phyloP scores from a whole-genome alignment of 2,329 filamentous ascomycete species.

The Cyphellophora attinorum region DNA sequence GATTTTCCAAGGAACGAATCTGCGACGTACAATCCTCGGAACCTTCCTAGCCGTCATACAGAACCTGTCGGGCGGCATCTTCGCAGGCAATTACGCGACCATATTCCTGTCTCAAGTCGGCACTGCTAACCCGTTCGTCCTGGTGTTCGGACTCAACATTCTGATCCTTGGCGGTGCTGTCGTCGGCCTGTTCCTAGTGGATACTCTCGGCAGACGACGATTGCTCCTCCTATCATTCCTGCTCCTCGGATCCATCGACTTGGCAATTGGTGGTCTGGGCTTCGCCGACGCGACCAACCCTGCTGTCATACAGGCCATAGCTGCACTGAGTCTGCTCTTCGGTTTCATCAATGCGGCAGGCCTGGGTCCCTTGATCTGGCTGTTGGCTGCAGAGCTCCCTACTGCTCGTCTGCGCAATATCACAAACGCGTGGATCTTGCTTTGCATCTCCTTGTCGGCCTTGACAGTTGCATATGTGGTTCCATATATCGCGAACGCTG shows the following conservation, averaged over 20 bases:
- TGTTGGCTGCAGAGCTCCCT: no score
- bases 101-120: conserved; percentile 2
- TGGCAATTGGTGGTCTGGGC: conserved; percentile 2
- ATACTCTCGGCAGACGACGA: background rate
- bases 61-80: background rate
- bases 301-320: conserved; percentile 1
- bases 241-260: conserved; percentile 1
- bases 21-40: conserved; percentile 1
- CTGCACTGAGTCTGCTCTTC: conserved; percentile 1
- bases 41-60: background rate
- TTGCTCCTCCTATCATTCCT: background rate
- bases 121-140: background rate
- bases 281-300: conserved; percentile 1
- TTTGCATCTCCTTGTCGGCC: no score
- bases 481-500: no score
- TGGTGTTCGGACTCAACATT: conserved; percentile 1
- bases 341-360: no score
- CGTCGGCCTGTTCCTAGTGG: background rate
- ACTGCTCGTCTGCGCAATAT: no score
- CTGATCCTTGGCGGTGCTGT: background rate
- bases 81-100: background rate
- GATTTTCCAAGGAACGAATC: conserved; percentile 1
- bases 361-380: no score
- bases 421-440: no score
- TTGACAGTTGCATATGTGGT: no score